Base-by-base conservation (phyloP, 169 alveolate species). In the Plasmodium billcollinsi region DNA sequence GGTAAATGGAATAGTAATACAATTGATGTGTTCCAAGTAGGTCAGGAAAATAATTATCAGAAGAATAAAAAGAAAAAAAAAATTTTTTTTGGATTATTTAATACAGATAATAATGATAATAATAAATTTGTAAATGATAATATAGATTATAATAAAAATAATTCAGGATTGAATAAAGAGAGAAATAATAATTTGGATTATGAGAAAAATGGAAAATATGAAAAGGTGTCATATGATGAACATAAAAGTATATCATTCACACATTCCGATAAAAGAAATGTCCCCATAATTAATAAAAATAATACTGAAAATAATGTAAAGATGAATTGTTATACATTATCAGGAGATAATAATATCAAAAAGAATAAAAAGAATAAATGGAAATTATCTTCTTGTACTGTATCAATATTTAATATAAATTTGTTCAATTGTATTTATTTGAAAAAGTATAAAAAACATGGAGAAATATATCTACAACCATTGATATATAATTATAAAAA, bases 381-480 rank as follows among this genome's bases (percentile, higher is more conserved):
- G 91, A 63, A 83, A 56, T 47, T 83, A 24, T 67, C 83, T 15
- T 20, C 43, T 49, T 83, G 80, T 29, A 29, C 18, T 18, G 15
- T 83, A 18, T 83, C 91, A 7, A 63, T 83, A 73, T 83, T 29
- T 83, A 83, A 63, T 63, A 83, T 83, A 50, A 83, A 69, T 56
- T 26, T 83, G 15, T 83, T 83, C 26, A 83, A 75, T 59, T 83
- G 91, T 33, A 69, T 83, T 26, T 83, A 83, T 83, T 50, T 83
- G 63, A 67, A 67, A 83, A 70, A 47, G 45, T 69, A 63, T 54
- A 83, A 56, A 69, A 56, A 54, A 69, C 69, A 66, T 3, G 62
- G 72, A n/a, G 54, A 83, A 56, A 21, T 39, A 12, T 54, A 26
- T 61, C 8, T 83, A 69, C 73, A 83, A 15, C 91, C 91, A n/a